These are phyloP conservation scores for Skeletonema grethae DNA, from an alignment of 108 stramenopile genomes.

Conservation along the genomic window DNA sequence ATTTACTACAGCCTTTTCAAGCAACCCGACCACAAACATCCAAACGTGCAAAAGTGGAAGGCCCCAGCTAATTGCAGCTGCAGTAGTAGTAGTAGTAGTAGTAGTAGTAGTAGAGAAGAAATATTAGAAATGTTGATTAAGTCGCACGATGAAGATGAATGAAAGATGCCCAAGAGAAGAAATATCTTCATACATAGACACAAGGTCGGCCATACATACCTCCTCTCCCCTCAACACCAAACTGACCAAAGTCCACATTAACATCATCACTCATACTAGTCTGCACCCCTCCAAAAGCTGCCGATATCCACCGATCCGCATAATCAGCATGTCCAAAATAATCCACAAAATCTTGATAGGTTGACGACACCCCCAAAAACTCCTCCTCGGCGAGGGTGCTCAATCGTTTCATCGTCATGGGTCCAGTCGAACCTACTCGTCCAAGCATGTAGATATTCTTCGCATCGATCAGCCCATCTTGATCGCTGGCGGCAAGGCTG, in stretches of 20 bases:
- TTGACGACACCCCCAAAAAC: slow-evolving; percentile 11
- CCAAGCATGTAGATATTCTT: slow-evolving; percentile 13
- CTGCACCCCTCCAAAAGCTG: slow-evolving; percentile 11
- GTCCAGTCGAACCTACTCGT: background rate
- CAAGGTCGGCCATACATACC: slow-evolving; percentile 4
- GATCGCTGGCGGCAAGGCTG: slow-evolving; percentile 16
- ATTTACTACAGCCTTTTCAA: slow-evolving; percentile 10
- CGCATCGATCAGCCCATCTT: slow-evolving; percentile 16
- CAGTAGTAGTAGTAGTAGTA: background rate
- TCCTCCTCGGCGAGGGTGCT: slow-evolving; percentile 8
- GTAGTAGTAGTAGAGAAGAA: background rate
- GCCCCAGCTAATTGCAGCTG: slow-evolving; percentile 31
- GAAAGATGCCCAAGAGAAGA: background rate
- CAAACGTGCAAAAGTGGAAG: slow-evolving; percentile 9
- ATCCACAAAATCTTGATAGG: slow-evolving; percentile 20
- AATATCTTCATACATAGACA: too few relatives aligned
- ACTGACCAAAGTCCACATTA: slow-evolving; percentile 12
- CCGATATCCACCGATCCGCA: slow-evolving; percentile 22
- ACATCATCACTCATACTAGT: background rate
- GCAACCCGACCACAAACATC: slow-evolving; percentile 13
- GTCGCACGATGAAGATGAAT: background rate
- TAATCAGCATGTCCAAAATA: slow-evolving; percentile 20
- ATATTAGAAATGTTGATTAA: background rate
- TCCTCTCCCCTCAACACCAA: slow-evolving; percentile 21
- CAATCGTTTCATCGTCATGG: slow-evolving; percentile 6